These are phyloP conservation scores for Rugosomyces carneus DNA, from an alignment of 1,284 basidiomycete genomes.

Conservation along the genomic window DNA sequence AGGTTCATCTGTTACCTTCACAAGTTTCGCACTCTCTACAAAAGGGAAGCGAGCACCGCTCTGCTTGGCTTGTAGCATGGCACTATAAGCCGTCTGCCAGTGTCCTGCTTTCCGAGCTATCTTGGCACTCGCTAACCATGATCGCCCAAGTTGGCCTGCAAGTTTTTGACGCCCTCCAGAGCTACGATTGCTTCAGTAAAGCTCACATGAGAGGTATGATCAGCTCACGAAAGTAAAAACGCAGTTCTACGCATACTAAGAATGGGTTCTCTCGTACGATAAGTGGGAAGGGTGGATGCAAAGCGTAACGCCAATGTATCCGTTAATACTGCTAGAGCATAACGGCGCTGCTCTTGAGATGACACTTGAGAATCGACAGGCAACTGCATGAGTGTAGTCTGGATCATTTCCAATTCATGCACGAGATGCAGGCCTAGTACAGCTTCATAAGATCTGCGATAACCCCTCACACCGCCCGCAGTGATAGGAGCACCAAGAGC, in stretches of 20 bases:
- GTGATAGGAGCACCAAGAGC: constrained; percentile 79
- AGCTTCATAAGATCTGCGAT: constrained; percentile 84
- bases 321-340: constrained; percentile 38
- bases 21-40: constrained; percentile 87
- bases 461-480: constrained; percentile 75
- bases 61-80: constrained; percentile 86
- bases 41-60: constrained; percentile 76
- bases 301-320: constrained; percentile 56
- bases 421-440: constrained; percentile 84
- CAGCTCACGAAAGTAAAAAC: constrained; percentile 63
- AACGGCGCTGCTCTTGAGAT: constrained; percentile 25
- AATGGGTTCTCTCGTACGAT: constrained; percentile 87
- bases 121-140: constrained; percentile 93
- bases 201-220: constrained; percentile 1
- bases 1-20: constrained; percentile 77
- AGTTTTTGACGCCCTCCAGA: constrained; percentile 32
- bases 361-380: constrained; percentile 31
- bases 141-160: constrained; percentile 65
- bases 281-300: constrained; percentile 81
- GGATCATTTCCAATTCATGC: constrained; percentile 83
- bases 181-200: constrained; percentile 16
- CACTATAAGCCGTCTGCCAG: constrained; percentile 96
- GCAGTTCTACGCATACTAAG: constrained; percentile 88
- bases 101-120: constrained; percentile 95
- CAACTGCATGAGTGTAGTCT: constrained; percentile 37